phyloP scores from a whole-genome alignment of 768 basidiomycete genomes.

The Pulveroboletus ravenelii region DNA sequence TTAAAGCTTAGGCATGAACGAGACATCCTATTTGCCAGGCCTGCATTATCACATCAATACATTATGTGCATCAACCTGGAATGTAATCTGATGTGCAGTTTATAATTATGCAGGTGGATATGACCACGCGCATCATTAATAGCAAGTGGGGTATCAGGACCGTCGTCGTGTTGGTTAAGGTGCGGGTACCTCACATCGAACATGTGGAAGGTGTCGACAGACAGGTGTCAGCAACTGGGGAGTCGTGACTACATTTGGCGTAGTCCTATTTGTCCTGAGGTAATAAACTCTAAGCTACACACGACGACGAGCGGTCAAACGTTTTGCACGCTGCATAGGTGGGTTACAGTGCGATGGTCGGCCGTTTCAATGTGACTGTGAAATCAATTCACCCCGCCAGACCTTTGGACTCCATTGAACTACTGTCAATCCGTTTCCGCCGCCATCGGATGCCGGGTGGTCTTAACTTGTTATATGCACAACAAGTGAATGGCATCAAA shows the following conservation, averaged over 20 bases:
- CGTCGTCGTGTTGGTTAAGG: background rate
- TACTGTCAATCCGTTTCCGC: background rate
- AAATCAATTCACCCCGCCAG: background rate
- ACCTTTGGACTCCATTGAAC: background rate
- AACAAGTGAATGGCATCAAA: background rate
- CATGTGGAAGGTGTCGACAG: too few relatives aligned
- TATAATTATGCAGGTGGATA: background rate
- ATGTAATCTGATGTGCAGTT: too few relatives aligned
- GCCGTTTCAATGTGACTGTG: background rate
- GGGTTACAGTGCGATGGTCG: background rate
- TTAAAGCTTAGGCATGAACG: too few relatives aligned
- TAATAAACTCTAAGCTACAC: background rate
- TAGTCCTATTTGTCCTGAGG: background rate
- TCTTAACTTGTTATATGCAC: too few relatives aligned
- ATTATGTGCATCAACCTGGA: too few relatives aligned
- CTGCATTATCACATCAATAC: too few relatives aligned
- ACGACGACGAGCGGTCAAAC: background rate
- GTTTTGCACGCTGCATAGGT: background rate
- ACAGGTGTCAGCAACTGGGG: too few relatives aligned
- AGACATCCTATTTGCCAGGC: too few relatives aligned
- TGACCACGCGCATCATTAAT: too few relatives aligned
- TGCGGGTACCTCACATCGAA: too few relatives aligned
- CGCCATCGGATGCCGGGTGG: background rate
- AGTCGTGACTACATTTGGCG: background rate
- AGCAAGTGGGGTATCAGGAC: background rate